Base-by-base conservation (phyloP, 2,329 filamentous ascomycete species). In the Corinectria fuckeliana region DNA sequence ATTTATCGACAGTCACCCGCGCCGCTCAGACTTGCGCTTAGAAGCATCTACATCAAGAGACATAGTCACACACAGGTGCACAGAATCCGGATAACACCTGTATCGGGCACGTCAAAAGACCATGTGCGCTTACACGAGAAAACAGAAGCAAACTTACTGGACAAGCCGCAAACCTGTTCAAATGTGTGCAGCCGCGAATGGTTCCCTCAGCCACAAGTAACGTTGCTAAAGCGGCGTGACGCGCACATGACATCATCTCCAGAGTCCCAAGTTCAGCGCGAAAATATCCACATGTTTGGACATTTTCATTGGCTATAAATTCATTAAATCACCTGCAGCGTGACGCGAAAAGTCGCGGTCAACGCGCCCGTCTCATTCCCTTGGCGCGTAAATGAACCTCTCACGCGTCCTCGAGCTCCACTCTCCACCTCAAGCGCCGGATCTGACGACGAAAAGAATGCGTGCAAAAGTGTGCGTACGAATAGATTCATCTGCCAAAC, bases 351-450 rank as follows among this genome's bases (percentile, higher is more conserved):
- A 56, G 45, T 63, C 67, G 62, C 65, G 65, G 30, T 9, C 39
- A 57, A 67, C 68, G 65, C 61, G 62, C 56, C 50, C 41, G 21
- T 36, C 41, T 57, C 57, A 21, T 47, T 18, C 56, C 51, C 55
- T 16, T 16, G 50, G 66, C 69, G 69, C 69, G 69, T 71, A 71
- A 71, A 71, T 71, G 63, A 63, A 61, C 56, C 58, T 64, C 61
- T 45, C 64, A 63, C 58, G 58, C 65, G 45, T 52, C 30, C 8
- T 45, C 34, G 8, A 20, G 16, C 30, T 56, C 55, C 50, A 41
- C 50, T 53, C 36, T 61, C 39, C 49, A 53, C 55, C 32, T 60
- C 52, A 48, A 20, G 36, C 36, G 36, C 34, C 42, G 28, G 42
- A 38, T 23, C 11, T 26, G 26, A 49, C 58, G 60, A 52, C 50